phyloP scores from a whole-genome alignment of 2,329 filamentous ascomycete species.

The Cadophora malorum region DNA sequence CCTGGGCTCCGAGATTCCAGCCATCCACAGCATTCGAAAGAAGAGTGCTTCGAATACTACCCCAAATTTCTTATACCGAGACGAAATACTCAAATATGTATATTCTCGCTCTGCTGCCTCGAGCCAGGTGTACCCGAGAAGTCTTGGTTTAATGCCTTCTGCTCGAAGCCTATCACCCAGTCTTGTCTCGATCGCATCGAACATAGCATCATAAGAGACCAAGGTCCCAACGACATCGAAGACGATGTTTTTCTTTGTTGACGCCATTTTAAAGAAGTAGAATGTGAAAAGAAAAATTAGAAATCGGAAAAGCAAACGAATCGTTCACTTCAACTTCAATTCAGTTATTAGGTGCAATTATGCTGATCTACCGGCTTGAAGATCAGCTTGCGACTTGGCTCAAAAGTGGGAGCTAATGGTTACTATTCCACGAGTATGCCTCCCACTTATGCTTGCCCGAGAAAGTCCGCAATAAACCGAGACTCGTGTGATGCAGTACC shows the following conservation, averaged over 20 bases:
- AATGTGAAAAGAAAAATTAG: too few relatives aligned
- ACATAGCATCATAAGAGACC: slow-evolving; percentile 53
- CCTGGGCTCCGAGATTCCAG: slow-evolving; percentile 52
- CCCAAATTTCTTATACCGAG: slow-evolving; percentile 51
- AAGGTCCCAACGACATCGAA: slow-evolving; percentile 59
- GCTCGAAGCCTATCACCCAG: slow-evolving; percentile 50
- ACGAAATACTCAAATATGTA: slow-evolving; percentile 54
- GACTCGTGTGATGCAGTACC: too few relatives aligned
- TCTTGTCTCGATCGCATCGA: slow-evolving; percentile 49
- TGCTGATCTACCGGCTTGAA: too few relatives aligned
- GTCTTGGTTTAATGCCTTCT: slow-evolving; percentile 49
- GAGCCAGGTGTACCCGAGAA: slow-evolving; percentile 55
- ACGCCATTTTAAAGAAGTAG: too few relatives aligned
- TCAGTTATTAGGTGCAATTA: too few relatives aligned
- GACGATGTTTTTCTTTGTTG: slow-evolving; percentile 50
- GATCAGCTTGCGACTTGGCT: too few relatives aligned
- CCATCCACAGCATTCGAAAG: slow-evolving; percentile 55
- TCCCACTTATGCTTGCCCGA: too few relatives aligned
- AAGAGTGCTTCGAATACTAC: slow-evolving; percentile 53
- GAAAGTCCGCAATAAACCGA: too few relatives aligned
- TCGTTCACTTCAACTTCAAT: too few relatives aligned
- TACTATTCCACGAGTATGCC: too few relatives aligned
- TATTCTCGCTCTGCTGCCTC: slow-evolving; percentile 56
- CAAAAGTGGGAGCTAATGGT: too few relatives aligned
- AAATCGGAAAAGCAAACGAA: too few relatives aligned